Evolutionary conservation across 2,329 filamentous ascomycete species (phyloP).

Genomic region (Diaporthe aspalathi): DNA sequence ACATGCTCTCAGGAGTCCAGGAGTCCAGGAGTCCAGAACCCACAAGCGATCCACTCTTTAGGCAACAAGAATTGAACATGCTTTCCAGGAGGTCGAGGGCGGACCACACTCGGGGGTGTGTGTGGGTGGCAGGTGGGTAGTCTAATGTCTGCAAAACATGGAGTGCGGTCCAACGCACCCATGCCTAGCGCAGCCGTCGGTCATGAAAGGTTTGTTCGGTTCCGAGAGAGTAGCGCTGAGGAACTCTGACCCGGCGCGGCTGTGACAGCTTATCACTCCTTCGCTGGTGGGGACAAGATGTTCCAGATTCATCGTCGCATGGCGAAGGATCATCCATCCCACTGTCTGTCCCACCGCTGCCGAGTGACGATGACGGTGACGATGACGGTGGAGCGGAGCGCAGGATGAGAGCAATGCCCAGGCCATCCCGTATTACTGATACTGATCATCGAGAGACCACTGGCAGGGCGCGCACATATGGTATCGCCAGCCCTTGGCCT

Average conservation of each 20-base stretch:
- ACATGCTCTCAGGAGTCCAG: not conserved
- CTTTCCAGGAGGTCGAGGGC: not conserved
- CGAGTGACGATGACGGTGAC: constrained; percentile 9
- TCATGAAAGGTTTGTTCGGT: constrained; percentile 32
- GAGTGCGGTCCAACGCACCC: constrained; percentile 18
- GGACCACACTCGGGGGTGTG: not conserved
- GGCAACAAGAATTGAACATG: constrained; percentile 24
- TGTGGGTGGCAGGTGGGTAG: constrained; percentile 22
- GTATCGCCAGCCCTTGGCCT: not conserved
- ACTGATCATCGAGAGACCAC: constrained; percentile 13
- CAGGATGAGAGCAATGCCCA: constrained; percentile 6
- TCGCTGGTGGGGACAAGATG: constrained; percentile 16
- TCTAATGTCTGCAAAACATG: constrained; percentile 6
- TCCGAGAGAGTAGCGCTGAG: constrained; percentile 25
- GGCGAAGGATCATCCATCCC: constrained; percentile 29
- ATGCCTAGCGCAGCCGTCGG: constrained; percentile 30
- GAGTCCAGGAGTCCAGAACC: not conserved
- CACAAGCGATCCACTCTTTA: constrained; percentile 22
- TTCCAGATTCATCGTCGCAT: constrained; percentile 2
- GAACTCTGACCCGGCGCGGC: not conserved
- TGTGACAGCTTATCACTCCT: constrained; percentile 26
- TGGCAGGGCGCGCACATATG: not conserved
- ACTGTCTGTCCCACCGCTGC: constrained; percentile 22
- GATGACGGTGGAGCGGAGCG: constrained; percentile 1
- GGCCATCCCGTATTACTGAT: not conserved